These are phyloP conservation scores for Colletotrichum viniferum DNA, from an alignment of 2,329 filamentous ascomycete genomes.

Conservation along the genomic window DNA sequence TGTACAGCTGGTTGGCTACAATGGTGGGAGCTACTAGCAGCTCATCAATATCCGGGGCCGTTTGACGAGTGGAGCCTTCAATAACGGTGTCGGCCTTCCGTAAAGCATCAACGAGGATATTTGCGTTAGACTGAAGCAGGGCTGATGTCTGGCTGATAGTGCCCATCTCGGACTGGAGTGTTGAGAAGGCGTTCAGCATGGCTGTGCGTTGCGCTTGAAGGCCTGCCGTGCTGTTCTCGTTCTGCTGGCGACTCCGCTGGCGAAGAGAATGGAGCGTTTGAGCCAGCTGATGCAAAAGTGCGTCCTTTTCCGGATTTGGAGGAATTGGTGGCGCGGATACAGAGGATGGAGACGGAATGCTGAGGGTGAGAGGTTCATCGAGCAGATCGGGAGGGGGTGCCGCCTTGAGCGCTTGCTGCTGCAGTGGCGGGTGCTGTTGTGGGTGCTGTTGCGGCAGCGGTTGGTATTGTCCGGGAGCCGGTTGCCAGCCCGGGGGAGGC, in stretches of 20 bases:
- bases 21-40: conserved; percentile 92
- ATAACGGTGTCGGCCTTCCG: conserved; percentile 81
- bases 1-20: conserved; percentile 91
- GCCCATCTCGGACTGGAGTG: conserved; percentile 75
- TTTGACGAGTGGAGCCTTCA: conserved; percentile 69
- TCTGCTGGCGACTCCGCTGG: conserved; percentile 71
- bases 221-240: conserved; percentile 74
- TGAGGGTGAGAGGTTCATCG: conserved; percentile 60
- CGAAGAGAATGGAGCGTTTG: conserved; percentile 72
- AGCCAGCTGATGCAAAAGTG: conserved; percentile 78
- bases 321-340: conserved; percentile 83
- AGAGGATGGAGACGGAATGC: conserved; percentile 51
- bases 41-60: conserved; percentile 82
- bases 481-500: conserved; percentile 22
- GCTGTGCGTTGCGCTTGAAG: conserved; percentile 81
- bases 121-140: conserved; percentile 76
- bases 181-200: conserved; percentile 71
- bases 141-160: conserved; percentile 73
- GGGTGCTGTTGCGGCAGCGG: conserved; percentile 22
- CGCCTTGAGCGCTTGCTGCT: conserved; percentile 30
- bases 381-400: conserved; percentile 56
- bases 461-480: neutral
- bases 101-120: conserved; percentile 78
- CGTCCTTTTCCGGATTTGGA: conserved; percentile 94
- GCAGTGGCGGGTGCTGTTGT: conserved; percentile 26